phyloP scores from a whole-genome alignment of 805 yeast genomes.

The Saccharomycopsis olivae region DNA sequence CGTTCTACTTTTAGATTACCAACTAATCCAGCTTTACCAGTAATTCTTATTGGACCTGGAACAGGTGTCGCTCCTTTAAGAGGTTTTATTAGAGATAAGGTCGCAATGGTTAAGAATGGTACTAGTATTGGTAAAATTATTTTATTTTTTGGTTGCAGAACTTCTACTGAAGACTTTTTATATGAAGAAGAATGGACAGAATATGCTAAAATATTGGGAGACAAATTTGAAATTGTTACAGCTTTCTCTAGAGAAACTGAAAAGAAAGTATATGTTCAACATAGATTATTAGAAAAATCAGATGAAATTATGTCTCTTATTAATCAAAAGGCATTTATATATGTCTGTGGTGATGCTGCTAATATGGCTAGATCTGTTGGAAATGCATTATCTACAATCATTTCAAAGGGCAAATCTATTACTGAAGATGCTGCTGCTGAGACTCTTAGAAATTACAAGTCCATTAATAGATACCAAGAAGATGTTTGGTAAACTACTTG shows the following conservation, averaged over 20 bases:
- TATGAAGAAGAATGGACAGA: slow-evolving; percentile 86
- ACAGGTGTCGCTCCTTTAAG: slow-evolving; percentile 98
- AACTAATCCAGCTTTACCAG: slow-evolving; percentile 68
- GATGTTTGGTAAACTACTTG: slow-evolving; percentile 93
- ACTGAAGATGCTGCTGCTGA: slow-evolving; percentile 56
- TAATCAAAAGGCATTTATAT: slow-evolving; percentile 75
- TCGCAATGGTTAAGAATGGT: slow-evolving; percentile 38
- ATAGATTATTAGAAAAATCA: slow-evolving; percentile 48
- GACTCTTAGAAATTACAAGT: slow-evolving; percentile 65
- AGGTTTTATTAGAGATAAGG: slow-evolving; percentile 86
- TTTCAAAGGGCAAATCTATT: slow-evolving; percentile 53
- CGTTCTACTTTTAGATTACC: slow-evolving; percentile 94
- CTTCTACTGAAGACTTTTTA: slow-evolving; percentile 65
- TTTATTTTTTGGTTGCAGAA: slow-evolving; percentile 84
- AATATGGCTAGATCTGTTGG: slow-evolving; percentile 94
- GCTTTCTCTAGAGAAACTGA: slow-evolving; percentile 78
- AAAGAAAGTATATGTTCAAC: slow-evolving; percentile 74
- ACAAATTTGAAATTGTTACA: slow-evolving; percentile 56
- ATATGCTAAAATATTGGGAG: slow-evolving; percentile 46
- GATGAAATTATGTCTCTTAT: slow-evolving; percentile 31
- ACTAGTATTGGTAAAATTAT: slow-evolving; percentile 58
- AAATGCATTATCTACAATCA: slow-evolving; percentile 49
- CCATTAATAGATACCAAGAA: slow-evolving; percentile 87
- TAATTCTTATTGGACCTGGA: slow-evolving; percentile 94
- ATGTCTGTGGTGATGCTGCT: slow-evolving; percentile 96